phyloP scores from a whole-genome alignment of 2,329 filamentous ascomycete species.

The Amauroascus niger region DNA sequence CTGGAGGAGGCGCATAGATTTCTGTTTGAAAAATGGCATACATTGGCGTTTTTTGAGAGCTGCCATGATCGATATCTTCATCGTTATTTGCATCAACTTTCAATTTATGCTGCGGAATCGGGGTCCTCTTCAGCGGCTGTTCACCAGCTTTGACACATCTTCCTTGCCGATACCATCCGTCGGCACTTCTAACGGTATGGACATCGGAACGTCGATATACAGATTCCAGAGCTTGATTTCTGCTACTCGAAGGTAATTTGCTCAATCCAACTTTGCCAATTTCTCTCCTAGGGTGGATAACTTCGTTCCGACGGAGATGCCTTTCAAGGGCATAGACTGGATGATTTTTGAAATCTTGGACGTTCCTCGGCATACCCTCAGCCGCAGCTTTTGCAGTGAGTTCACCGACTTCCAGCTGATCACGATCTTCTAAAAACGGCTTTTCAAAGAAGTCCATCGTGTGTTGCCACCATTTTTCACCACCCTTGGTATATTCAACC shows the following conservation, averaged over 20 bases:
- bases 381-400: slow-evolving; percentile 59
- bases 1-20: slow-evolving; percentile 63
- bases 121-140: slow-evolving; percentile 67
- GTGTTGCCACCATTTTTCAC: slow-evolving; percentile 47
- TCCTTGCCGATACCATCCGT: slow-evolving; percentile 86
- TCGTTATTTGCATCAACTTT: slow-evolving; percentile 22
- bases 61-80: slow-evolving; percentile 32
- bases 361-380: slow-evolving; percentile 77
- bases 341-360: slow-evolving; percentile 80
- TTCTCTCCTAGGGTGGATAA: slow-evolving; percentile 60
- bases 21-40: slow-evolving; percentile 56
- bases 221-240: slow-evolving; percentile 53
- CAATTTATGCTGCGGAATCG: slow-evolving; percentile 16
- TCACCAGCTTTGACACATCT: slow-evolving; percentile 68
- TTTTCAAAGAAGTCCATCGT: slow-evolving; percentile 36
- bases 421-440: slow-evolving; percentile 51
- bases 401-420: slow-evolving; percentile 75
- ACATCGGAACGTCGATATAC: slow-evolving; percentile 80
- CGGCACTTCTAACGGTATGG: slow-evolving; percentile 62
- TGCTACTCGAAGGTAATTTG: slow-evolving; percentile 39
- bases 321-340: slow-evolving; percentile 74
- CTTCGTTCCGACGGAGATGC: slow-evolving; percentile 73
- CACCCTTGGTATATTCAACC: slow-evolving; percentile 57
- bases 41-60: slow-evolving; percentile 47
- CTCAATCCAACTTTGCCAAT: slow-evolving; percentile 64